phyloP scores from a whole-genome alignment of 495 filamentous ascomycete genomes.

The Penicillium tannophilum region DNA sequence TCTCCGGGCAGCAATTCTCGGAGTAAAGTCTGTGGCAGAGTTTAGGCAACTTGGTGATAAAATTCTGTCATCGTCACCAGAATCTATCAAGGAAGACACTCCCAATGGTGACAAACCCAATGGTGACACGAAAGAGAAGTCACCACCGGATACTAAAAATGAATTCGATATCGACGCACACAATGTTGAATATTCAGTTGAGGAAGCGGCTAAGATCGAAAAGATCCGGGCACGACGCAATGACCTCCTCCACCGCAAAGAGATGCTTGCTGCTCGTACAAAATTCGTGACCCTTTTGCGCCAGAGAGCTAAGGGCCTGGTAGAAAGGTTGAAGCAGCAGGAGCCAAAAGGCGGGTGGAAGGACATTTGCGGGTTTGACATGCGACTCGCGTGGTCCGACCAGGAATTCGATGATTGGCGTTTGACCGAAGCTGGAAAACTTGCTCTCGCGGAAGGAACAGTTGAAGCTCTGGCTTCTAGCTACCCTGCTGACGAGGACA shows the following conservation, averaged over 20 bases:
- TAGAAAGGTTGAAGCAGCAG: constrained; percentile 49
- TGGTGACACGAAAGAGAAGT: constrained; percentile 52
- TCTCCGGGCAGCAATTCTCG: constrained; percentile 55
- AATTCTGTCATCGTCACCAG: constrained; percentile 45
- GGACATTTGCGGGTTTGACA: constrained; percentile 68
- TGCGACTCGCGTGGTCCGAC: constrained; percentile 61
- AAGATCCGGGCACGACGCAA: constrained; percentile 44
- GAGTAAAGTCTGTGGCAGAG: constrained; percentile 48
- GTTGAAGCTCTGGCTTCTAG: constrained; percentile 39
- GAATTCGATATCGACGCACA: constrained; percentile 40
- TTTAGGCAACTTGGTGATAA: constrained; percentile 61
- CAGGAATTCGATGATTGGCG: constrained; percentile 63
- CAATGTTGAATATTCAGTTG: constrained; percentile 39
- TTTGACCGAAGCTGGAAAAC: constrained; percentile 40
- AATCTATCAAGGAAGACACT: constrained; percentile 19
- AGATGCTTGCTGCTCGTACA: constrained; percentile 48
- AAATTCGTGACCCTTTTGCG: constrained; percentile 47
- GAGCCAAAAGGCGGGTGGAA: constrained; percentile 59
- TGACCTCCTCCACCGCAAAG: constrained; percentile 41
- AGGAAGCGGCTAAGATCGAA: constrained; percentile 45
- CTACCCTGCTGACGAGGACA: constrained; percentile 40
- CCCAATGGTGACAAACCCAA: constrained; percentile 8
- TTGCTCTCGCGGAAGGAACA: constrained; percentile 45
- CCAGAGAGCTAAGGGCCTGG: constrained; percentile 44
- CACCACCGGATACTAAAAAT: constrained; percentile 78